Evolutionary conservation across 345 rosid species (phyloP).

Genomic region (Rhizophora apiculata): DNA sequence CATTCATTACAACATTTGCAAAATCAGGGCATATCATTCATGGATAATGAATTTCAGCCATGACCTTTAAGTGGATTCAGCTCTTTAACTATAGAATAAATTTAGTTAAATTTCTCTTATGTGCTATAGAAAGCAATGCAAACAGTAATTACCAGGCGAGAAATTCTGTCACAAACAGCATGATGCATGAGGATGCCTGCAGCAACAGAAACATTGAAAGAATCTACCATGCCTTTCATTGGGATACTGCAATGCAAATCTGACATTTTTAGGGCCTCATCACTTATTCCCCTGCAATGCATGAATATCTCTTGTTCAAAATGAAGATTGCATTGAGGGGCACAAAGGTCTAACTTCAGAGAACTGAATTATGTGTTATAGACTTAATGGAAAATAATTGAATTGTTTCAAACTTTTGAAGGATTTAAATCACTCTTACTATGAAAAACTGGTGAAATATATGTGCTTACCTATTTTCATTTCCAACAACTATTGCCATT

Average conservation of each 20-base stretch:
- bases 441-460: neutral
- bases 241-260: conserved; percentile 86
- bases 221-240: conserved; percentile 98
- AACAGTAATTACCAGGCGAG: conserved; percentile 56
- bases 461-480: conserved; percentile 59
- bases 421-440: neutral
- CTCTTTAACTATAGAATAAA: neutral
- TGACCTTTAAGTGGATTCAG: neutral
- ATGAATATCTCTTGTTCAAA: no score
- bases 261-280: conserved; percentile 69
- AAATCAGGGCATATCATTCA: neutral
- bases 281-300: conserved; percentile 74
- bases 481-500: conserved; percentile 93
- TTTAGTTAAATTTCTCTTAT: neutral
- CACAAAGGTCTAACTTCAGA: no score
- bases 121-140: neutral
- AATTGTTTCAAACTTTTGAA: neutral
- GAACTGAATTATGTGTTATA: no score
- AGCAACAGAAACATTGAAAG: conserved; percentile 95
- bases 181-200: conserved; percentile 94
- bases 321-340: no score
- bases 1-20: neutral
- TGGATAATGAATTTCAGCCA: conserved; percentile 2
- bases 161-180: conserved; percentile 73
- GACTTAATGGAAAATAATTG: neutral